Evolutionary conservation across 768 basidiomycete genomes (phyloP).

Genomic region (Porpolomopsis calyptriformis): DNA sequence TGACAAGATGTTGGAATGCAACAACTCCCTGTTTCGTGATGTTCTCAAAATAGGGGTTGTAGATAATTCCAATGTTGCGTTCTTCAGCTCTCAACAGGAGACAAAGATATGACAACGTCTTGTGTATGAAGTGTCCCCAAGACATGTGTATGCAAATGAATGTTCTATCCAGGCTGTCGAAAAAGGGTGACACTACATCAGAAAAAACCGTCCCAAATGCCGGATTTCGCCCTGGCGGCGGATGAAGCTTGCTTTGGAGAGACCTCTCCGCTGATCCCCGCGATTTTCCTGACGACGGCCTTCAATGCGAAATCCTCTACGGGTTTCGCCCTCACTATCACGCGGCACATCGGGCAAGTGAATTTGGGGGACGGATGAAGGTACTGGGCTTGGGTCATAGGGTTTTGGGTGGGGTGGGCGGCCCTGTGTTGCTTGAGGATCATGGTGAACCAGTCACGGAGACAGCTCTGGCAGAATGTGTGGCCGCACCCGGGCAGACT

Average conservation of each 20-base stretch:
- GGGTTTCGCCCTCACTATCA: constrained; percentile 36
- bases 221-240: background rate
- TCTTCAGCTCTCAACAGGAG: too few relatives aligned
- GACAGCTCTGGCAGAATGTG: constrained; percentile 53
- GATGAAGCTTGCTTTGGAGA: constrained; percentile 24
- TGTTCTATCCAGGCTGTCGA: too few relatives aligned
- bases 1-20: too few relatives aligned
- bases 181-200: background rate
- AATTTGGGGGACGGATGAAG: constrained; percentile 33
- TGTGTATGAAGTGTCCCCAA: too few relatives aligned
- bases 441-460: constrained; percentile 44
- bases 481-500: constrained; percentile 63
- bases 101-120: too few relatives aligned
- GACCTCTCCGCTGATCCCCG: constrained; percentile 36
- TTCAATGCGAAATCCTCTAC: constrained; percentile 56
- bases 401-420: constrained; percentile 9
- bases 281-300: constrained; percentile 38
- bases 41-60: too few relatives aligned
- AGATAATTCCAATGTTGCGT: too few relatives aligned
- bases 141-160: too few relatives aligned
- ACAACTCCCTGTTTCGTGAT: too few relatives aligned
- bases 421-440: constrained; percentile 34
- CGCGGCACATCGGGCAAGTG: constrained; percentile 60
- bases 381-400: background rate
- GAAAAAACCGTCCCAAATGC: background rate